phyloP scores from a whole-genome alignment of 306 rosid genomes.

The Spatholobus suberectus region DNA sequence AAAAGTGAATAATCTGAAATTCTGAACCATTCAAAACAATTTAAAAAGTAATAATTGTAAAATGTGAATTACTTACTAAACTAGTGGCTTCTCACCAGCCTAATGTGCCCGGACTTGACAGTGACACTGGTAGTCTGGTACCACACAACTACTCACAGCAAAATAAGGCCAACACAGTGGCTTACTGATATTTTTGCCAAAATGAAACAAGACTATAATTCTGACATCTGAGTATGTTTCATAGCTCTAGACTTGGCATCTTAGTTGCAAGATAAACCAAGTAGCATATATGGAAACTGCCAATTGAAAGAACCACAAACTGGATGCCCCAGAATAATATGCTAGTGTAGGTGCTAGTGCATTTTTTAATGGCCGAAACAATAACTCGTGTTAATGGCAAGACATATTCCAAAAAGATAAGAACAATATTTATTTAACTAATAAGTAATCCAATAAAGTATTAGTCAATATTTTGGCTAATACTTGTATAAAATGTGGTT shows the following conservation, averaged over 20 bases:
- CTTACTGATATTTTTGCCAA: neutral
- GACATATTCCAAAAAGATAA: slow-evolving; percentile 33
- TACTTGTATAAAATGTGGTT: slow-evolving; percentile 42
- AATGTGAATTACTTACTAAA: too few species aligned
- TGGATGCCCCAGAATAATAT: neutral
- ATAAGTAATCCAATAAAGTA: slow-evolving; percentile 38
- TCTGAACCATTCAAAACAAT: too few species aligned
- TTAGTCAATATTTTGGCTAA: slow-evolving; percentile 38
- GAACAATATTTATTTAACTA: slow-evolving; percentile 41
- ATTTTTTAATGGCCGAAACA: slow-evolving; percentile 15
- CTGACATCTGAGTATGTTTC: neutral
- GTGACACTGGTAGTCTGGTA: neutral
- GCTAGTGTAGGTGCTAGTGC: neutral
- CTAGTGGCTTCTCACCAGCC: too few species aligned
- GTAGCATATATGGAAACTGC: neutral
- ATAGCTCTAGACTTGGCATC: neutral
- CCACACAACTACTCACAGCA: neutral
- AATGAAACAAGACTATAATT: neutral
- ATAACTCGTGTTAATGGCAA: slow-evolving; percentile 22
- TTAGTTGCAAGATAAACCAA: neutral
- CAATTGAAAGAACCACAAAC: neutral
- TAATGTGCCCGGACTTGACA: neutral
- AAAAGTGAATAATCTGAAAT: too few species aligned
- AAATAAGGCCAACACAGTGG: neutral
- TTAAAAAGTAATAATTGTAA: too few species aligned